phyloP scores from a whole-genome alignment of 768 basidiomycete genomes.

The Termitomyces eurrhizus region DNA sequence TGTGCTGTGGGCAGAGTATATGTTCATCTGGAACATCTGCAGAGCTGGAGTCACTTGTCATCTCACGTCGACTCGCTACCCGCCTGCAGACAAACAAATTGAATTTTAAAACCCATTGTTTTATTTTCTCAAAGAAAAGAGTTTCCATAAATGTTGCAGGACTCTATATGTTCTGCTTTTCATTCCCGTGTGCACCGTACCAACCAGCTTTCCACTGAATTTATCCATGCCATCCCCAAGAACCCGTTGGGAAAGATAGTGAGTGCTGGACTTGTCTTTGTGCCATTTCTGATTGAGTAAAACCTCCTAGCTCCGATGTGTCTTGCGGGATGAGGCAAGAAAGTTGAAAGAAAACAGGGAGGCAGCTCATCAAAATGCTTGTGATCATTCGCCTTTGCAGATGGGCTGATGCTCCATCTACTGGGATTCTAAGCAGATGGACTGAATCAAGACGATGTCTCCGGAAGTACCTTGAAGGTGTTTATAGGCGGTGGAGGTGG shows the following conservation, averaged over 20 bases:
- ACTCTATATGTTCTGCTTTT: too few relatives aligned
- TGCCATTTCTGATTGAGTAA: neutral
- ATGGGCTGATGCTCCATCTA: conserved; percentile 24
- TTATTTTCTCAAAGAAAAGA: neutral
- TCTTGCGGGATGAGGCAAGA: conserved; percentile 50
- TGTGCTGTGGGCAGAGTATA: neutral
- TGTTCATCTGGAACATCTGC: neutral
- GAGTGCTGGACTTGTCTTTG: neutral
- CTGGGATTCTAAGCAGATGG: neutral
- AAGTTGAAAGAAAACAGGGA: conserved; percentile 7
- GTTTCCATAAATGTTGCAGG: neutral
- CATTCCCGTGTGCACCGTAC: too few relatives aligned
- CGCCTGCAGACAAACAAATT: neutral
- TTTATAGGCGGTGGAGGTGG: conserved; percentile 3
- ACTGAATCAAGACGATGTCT: neutral
- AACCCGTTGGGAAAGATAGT: too few relatives aligned
- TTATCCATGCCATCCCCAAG: too few relatives aligned
- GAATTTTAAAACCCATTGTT: neutral
- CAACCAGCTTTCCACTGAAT: too few relatives aligned
- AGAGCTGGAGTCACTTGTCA: too few relatives aligned
- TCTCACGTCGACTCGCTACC: neutral
- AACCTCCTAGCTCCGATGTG: conserved; percentile 48
- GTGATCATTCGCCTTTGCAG: conserved; percentile 26
- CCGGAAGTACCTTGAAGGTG: neutral
- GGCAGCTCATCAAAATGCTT: conserved; percentile 27